These are phyloP conservation scores for Saccharomycopsis sp. DNA, from an alignment of 805 yeast genomes.

Conservation along the genomic window DNA sequence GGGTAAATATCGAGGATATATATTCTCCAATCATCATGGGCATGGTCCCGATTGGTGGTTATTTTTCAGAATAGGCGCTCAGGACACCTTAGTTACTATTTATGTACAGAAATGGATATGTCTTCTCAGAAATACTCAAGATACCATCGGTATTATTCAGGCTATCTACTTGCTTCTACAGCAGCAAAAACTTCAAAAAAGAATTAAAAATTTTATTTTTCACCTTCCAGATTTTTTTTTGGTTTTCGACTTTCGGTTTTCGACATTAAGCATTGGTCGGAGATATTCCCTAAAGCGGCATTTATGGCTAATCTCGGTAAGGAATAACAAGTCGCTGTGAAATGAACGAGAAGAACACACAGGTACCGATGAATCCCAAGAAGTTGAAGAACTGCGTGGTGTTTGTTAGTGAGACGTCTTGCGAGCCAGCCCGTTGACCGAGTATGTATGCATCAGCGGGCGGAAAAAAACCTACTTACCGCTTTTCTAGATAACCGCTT, in stretches of 20 bases:
- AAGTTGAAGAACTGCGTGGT: slow-evolving; percentile 51
- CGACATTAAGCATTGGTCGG: background rate
- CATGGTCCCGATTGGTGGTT: background rate
- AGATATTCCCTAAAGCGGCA: background rate
- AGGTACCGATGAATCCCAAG: slow-evolving; percentile 73
- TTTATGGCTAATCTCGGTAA: background rate
- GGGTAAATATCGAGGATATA: background rate
- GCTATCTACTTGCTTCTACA: background rate
- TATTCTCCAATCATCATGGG: background rate
- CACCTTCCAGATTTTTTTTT: background rate
- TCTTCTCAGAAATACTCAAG: background rate
- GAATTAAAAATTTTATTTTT: background rate
- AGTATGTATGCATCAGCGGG: background rate
- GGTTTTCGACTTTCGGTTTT: background rate
- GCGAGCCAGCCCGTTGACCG: no score
- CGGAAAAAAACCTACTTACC: slow-evolving; percentile 29
- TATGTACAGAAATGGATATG: background rate
- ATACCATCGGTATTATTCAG: background rate
- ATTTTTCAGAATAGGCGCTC: background rate
- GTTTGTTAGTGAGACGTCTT: slow-evolving; percentile 4
- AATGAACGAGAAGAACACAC: slow-evolving; percentile 73
- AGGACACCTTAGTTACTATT: background rate
- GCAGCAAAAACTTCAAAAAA: background rate
- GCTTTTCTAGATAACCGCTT: slow-evolving; percentile 69
- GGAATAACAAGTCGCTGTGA: slow-evolving; percentile 46